Evolutionary conservation across 257 asterid species (phyloP), one percentile per base, ranked within the genome.

Genomic region (Salvia rosmarinus): DNA sequence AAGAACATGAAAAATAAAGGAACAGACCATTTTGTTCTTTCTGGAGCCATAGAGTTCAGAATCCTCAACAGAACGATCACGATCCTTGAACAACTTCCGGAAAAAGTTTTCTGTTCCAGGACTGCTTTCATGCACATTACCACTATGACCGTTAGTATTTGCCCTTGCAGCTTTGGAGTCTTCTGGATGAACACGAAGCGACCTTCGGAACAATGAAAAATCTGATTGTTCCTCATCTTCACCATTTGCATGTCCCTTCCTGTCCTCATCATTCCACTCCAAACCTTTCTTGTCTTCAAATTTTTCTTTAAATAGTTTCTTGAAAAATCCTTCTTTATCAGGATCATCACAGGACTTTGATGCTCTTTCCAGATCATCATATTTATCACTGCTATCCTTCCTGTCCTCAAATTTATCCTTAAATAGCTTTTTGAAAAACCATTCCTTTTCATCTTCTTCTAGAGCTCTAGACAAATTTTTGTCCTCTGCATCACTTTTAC

Each of bases 21-120:
- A 81, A 87, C 90, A 70, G 52, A 92, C 98, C 96, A 78, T 88
- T 78, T 84, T 88, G 86, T 75, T 85, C 81, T 82, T 90, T 71
- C 77, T 87, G 60, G 90, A 85, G 57, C 90, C 85, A 82, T 89
- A 87, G 69, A 92, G 96, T 83, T 92, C 96, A n/a, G 96, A 92
- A 74, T 92, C 96, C 79, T 92, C 96, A 63, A 89, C 79, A 37
- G 96, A 92, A 68, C 96, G 96, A 58, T 92, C 96, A 68, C 96
- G 95, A 52, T 92, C 98, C 83, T 86, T 88, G 78, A 92, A 92
- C 81, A 92, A 78, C 88, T 91, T 91, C 72, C 92, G 93, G 25
- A 91, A 89, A 70, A 91, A 89, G 65, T 68, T 89, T 73, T 91
- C 98, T 55, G 98, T 91, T 70, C 98, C 96, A 70, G 98, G 96